Evolutionary conservation across 179 eudicot species (phyloP), one percentile per base, ranked within the genome.

Genomic region (Silene vulgaris): DNA sequence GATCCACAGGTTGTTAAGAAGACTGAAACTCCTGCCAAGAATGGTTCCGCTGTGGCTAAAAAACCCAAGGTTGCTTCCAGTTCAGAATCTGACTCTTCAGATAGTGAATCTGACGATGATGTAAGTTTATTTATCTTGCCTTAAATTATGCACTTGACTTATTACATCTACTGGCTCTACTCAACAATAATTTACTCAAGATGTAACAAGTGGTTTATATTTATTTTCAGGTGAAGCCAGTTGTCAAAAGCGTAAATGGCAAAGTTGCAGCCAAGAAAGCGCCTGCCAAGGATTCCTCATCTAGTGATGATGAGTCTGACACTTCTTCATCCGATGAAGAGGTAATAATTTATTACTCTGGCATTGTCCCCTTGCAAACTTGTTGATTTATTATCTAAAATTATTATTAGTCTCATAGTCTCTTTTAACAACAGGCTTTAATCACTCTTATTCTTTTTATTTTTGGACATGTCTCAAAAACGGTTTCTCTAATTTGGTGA

Each of bases 91-190:
- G 76, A 66, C 13, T 64, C 64, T 17, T 77, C 80, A 13, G 85
- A 83, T 3, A 79, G 83, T 45, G 84, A 82, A 32, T 82, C 86
- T 14, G 77, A 78, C 17, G 84, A 48, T 5, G 70, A 72, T 60
- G 76, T 73, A 19, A 35, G 56, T 37, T 5, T 69, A 20, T 64
- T 12, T 23, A 11, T 28, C 37, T 12, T 21, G 35, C 2, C 23
- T 30, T 30, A 2, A 30, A 30, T 2, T 2, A 30, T 30, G 29
- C 1, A 8, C 23, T 8, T 9, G 3, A 3, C 1, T 6, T 62
- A 3, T n/a, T 3, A 59, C 2, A 5, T 64, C 6, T 9, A 12
- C 2, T 64, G 5, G 66, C 32, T 7, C 14, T 26, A 14, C 21
- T 63, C 3, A 62, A 19, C 45, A 1, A 11, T 63, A 63, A 1